A percentile compares a stretch with the other conserved stretches of the same genome.
Evolutionary conservation across 139 green algal genomes (phyloP).

Genomic region (Pseudopediastrum boryanum): DNA sequence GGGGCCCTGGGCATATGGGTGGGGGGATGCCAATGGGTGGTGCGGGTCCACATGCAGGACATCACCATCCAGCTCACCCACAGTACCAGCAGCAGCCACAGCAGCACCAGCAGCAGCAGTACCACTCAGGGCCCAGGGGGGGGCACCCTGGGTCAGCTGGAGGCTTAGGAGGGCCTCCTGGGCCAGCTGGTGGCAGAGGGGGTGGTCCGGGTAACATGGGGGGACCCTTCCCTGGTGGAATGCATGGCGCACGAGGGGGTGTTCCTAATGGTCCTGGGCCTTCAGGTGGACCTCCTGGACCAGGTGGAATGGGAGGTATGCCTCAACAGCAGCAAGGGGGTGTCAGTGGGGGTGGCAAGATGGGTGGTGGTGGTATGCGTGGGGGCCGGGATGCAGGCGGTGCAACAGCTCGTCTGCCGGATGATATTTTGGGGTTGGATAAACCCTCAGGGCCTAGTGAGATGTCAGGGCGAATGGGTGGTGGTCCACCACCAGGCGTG

Average conservation of each 20-base stretch:
- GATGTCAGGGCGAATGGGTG: no score
- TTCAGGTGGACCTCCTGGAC: neutral
- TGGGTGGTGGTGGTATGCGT: no score
- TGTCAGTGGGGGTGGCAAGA: no score
- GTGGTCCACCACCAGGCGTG: no score
- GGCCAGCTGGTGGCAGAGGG: neutral
- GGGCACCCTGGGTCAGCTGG: neutral
- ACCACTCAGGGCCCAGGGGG: conserved; percentile 9
- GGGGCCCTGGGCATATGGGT: neutral
- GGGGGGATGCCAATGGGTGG: neutral
- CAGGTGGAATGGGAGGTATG: neutral
- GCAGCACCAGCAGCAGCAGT: conserved; percentile 15
- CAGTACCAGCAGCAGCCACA: conserved; percentile 23
- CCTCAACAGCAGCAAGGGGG: no score
- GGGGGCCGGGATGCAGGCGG: neutral
- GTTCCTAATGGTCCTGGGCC: neutral
- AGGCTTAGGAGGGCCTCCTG: conserved; percentile 8
- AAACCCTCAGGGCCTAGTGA: no score
- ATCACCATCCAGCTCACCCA: neutral
- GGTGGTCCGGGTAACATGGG: neutral
- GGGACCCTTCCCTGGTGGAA: conserved; percentile 1
- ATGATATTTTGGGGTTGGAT: conserved; percentile 30
- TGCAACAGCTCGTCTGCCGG: conserved; percentile 20
- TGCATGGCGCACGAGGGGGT: conserved; percentile 10
- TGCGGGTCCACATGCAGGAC: neutral